Base-by-base conservation (phyloP, 2,329 filamentous ascomycete species). In the Fusarium napiforme region DNA sequence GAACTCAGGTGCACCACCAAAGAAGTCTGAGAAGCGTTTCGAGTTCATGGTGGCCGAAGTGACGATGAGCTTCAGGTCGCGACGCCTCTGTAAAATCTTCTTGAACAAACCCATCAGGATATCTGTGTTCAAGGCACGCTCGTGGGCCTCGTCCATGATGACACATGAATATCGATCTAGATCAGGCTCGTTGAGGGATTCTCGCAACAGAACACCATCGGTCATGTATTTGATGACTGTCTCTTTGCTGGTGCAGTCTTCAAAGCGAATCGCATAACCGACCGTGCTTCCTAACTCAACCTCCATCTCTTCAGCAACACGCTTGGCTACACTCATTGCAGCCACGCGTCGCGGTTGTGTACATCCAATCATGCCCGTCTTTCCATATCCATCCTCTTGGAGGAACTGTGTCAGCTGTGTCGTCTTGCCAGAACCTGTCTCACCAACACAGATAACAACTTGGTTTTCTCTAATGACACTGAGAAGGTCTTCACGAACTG, bases 191-290 rank as follows among this genome's bases (percentile, higher is more conserved):
- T 95, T 95, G 16, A 99, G 87, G 10, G 95, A 98, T 79, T 99
- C 97, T 84, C 96, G 90, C 37, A 99, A 88, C 49, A 99, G 85
- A 28, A 99, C 94, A 85, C 96, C 96, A 79, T 99, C 97, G 0
- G 96, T 99, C 95, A 99, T 98, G 82, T 99, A 99, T 83, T 99
- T 99, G 84, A 99, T 98, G 67, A 92, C 87, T 0, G 96, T 99
- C 65, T 98, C 93, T 75, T 95, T 94, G 85, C 94, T 97, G 3
- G 96, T 99, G 82, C 95, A 98, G 81, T 99, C 97, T 80, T 99
- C 96, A 78, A 99, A 99, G 60, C 96, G 95, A 80, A 99, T 99
- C 2, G 96, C 95, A 82, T 99, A 99, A 36, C 96, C 96, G 42
- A 99, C 97, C 1, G 92, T 89, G 64, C 92, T 92, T 55, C 96